Conservation (phyloP, 371 early-diverging fungal genomes). For the Sporodiniella umbellata region DNA sequence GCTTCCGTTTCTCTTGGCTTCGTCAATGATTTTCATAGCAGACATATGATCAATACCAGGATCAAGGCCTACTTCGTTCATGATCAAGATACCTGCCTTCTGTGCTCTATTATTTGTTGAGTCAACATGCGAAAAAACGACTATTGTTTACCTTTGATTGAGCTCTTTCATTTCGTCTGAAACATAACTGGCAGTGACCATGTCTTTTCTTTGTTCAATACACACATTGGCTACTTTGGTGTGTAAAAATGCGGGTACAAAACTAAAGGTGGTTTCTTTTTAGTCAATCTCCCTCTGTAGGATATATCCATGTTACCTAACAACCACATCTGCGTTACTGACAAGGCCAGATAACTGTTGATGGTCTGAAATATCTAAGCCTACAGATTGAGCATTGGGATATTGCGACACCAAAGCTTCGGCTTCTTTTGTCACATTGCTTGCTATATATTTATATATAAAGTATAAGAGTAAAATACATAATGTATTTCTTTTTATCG, state of each 20-base stretch:
- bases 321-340: constrained; percentile 80
- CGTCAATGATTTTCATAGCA: constrained; percentile 95
- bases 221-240: constrained; percentile 79
- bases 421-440: constrained; percentile 72
- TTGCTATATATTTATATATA: constrained; percentile 52
- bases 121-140: too few species aligned
- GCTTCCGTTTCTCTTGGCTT: constrained; percentile 59
- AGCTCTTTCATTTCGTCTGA: constrained; percentile 86
- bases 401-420: constrained; percentile 58
- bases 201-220: constrained; percentile 82
- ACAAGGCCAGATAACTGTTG: constrained; percentile 62
- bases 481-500: too few species aligned
- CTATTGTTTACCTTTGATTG: constrained; percentile 58
- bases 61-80: constrained; percentile 98
- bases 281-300: too few species aligned
- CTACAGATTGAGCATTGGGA: constrained; percentile 49
- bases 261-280: too few species aligned
- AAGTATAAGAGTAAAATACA: too few species aligned
- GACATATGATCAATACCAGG: constrained; percentile 98
- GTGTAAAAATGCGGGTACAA: constrained; percentile 95
- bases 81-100: constrained; percentile 78
- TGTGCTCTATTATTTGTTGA: too few species aligned
- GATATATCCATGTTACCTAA: too few species aligned
- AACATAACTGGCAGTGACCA: constrained; percentile 96
- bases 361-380: constrained; percentile 50